These are phyloP conservation scores for Leptodontidium sp. DNA, from an alignment of 2,329 filamentous ascomycete genomes.

Conservation along the genomic window DNA sequence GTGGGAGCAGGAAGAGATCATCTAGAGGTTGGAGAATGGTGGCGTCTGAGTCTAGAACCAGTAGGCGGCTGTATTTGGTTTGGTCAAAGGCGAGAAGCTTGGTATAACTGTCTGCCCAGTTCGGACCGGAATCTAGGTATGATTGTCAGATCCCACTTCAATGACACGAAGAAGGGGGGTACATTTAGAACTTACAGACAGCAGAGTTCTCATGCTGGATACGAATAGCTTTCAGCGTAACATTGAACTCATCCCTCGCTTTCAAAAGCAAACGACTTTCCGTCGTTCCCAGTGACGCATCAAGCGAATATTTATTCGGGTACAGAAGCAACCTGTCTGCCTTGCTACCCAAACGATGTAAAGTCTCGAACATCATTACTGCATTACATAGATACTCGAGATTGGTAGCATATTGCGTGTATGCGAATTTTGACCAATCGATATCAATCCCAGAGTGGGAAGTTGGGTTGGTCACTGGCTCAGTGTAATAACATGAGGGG, in stretches of 20 bases:
- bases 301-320: conserved; percentile 44
- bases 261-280: conserved; percentile 50
- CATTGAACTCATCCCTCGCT: conserved; percentile 55
- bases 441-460: conserved; percentile 37
- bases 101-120: conserved; percentile 58
- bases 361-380: conserved; percentile 58
- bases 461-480: conserved; percentile 18
- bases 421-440: conserved; percentile 56
- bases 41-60: conserved; percentile 39
- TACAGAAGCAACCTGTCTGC: conserved; percentile 58
- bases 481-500: conserved; percentile 30
- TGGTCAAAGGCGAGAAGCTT: conserved; percentile 76
- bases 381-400: conserved; percentile 58
- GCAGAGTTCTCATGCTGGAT: conserved; percentile 49
- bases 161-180: background rate
- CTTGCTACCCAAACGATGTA: conserved; percentile 53
- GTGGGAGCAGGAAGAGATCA: conserved; percentile 66
- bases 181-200: conserved; percentile 47
- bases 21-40: conserved; percentile 57
- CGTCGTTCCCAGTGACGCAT: conserved; percentile 48
- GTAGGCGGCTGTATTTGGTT: conserved; percentile 58
- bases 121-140: conserved; percentile 27
- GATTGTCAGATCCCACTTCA: background rate
- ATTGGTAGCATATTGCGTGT: conserved; percentile 59
- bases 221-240: conserved; percentile 53